Base-by-base conservation (phyloP, 768 basidiomycete genomes). In the Hypholoma sublateritium region DNA sequence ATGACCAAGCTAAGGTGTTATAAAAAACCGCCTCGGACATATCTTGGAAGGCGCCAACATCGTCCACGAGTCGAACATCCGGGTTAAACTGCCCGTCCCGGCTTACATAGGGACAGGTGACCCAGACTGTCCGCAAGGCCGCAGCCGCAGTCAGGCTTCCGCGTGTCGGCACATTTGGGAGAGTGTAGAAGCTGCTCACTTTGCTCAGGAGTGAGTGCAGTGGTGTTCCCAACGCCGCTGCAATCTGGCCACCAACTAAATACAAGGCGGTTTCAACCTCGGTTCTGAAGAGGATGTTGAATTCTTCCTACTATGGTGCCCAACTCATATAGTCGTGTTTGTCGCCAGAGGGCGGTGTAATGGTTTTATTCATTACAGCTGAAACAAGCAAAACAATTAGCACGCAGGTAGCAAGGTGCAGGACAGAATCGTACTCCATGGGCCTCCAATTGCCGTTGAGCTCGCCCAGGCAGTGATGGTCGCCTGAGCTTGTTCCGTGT, bases 81-180 rank as follows among this genome's bases (percentile, higher is more conserved):
- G 87, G 86, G 67, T 87, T 87, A 67, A 88, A 85, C 53, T 74
- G 69, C 6, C 88, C 88, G 57, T 89, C 87, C 8, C 80, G 74
- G 19, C 65, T 66, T 47, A 73, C 70, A 65, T 88, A 89, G 6
- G 75, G 74, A 65, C 88, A 89, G 14, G 73, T 78, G 24, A 67
- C 74, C 84, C 84, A 86, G 36, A 84, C 85, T 69, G 34, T 25
- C 24, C 39, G 39, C 11, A 44, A 25, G 42, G 42, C 25, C 14
- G 11, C 55, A 28, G 58, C n/a, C 46, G 17, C 12, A 32, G 22
- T 32, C 11, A 42, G 11, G 14, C 5, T 21, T 46, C 36, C 19
- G 48, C 24, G 3, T n/a, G 45, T 53, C 39, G 11, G 28, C 13
- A 35, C 32, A 32, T 32, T 9, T 32, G 50, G 14, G 9, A 35